A percentile compares a stretch with the other conserved stretches of the same genome.
These are phyloP conservation scores for Xylaria sp. DNA, from an alignment of 2,329 filamentous ascomycete genomes.

Conservation along the genomic window DNA sequence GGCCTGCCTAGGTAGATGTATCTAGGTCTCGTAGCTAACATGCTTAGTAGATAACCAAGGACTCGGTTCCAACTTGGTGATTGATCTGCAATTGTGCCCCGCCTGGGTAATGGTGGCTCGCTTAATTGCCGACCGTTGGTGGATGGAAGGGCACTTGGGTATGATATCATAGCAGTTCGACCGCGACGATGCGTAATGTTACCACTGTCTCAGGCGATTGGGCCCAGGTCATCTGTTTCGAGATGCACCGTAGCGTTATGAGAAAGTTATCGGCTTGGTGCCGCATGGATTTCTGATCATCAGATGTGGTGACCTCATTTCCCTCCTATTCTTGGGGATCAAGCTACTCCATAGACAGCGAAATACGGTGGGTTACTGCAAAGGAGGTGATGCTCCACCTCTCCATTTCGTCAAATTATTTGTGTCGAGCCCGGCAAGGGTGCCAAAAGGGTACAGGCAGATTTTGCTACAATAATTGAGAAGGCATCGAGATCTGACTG, in stretches of 20 bases:
- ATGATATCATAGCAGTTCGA: slow-evolving; percentile 18
- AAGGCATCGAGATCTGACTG: slow-evolving; percentile 11
- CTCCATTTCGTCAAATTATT: not conserved
- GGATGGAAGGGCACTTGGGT: not conserved
- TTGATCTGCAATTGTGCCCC: slow-evolving; percentile 3
- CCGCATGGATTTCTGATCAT: not conserved
- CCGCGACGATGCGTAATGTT: not conserved
- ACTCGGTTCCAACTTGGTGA: not conserved
- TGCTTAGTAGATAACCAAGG: no score
- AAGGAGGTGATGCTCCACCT: not conserved
- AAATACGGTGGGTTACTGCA: not conserved
- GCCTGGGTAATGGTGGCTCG: not conserved
- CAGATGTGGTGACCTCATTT: not conserved
- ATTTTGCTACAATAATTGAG: not conserved
- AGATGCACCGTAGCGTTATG: not conserved
- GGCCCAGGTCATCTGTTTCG: not conserved
- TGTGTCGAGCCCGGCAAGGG: not conserved
- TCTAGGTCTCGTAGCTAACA: no score
- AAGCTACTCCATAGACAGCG: not conserved
- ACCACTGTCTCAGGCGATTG: not conserved
- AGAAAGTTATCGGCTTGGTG: not conserved
- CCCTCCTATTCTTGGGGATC: slow-evolving; percentile 1
- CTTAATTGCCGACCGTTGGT: slow-evolving; percentile 4
- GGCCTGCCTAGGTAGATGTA: no score
- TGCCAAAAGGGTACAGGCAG: not conserved